These are phyloP conservation scores for Saccharomycopsis sp. DNA, from an alignment of 805 yeast genomes.

Conservation along the genomic window DNA sequence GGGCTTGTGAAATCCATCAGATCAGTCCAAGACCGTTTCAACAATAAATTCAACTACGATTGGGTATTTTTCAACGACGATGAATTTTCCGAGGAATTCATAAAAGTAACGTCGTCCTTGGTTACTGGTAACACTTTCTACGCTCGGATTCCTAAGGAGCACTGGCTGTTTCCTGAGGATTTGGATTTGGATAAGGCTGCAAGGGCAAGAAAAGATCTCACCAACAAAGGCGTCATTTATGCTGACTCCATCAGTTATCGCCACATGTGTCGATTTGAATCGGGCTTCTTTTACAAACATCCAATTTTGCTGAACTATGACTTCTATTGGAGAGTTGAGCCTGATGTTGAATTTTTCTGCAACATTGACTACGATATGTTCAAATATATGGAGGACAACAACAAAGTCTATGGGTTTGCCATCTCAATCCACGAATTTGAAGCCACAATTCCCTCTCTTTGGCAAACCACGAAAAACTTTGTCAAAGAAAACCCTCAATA, in stretches of 20 bases:
- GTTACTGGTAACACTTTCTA: slow-evolving; percentile 63
- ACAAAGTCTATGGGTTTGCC: slow-evolving; percentile 68
- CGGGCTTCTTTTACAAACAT: slow-evolving; percentile 77
- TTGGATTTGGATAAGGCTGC: slow-evolving; percentile 70
- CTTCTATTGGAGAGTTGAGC: slow-evolving; percentile 93
- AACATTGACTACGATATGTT: slow-evolving; percentile 74
- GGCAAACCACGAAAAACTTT: slow-evolving; percentile 65
- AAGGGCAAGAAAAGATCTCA: slow-evolving; percentile 43
- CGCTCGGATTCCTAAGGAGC: slow-evolving; percentile 65
- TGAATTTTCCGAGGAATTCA: slow-evolving; percentile 66
- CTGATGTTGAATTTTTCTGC: slow-evolving; percentile 64
- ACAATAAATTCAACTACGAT: slow-evolving; percentile 66
- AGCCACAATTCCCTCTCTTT: slow-evolving; percentile 66
- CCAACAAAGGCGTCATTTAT: slow-evolving; percentile 49
- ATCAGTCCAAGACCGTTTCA: slow-evolving; percentile 71
- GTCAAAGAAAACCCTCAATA: slow-evolving; percentile 49
- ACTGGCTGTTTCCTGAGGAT: slow-evolving; percentile 81
- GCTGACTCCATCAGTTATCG: slow-evolving; percentile 72
- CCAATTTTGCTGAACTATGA: slow-evolving; percentile 57
- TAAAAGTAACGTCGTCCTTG: slow-evolving; percentile 38
- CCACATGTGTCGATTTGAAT: slow-evolving; percentile 85
- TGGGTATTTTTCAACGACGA: slow-evolving; percentile 90
- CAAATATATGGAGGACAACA: slow-evolving; percentile 69
- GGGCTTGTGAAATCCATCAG: slow-evolving; percentile 55
- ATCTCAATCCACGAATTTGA: slow-evolving; percentile 61